Base-by-base conservation (phyloP, 768 basidiomycete species). In the Tylopilus subfusipes region DNA sequence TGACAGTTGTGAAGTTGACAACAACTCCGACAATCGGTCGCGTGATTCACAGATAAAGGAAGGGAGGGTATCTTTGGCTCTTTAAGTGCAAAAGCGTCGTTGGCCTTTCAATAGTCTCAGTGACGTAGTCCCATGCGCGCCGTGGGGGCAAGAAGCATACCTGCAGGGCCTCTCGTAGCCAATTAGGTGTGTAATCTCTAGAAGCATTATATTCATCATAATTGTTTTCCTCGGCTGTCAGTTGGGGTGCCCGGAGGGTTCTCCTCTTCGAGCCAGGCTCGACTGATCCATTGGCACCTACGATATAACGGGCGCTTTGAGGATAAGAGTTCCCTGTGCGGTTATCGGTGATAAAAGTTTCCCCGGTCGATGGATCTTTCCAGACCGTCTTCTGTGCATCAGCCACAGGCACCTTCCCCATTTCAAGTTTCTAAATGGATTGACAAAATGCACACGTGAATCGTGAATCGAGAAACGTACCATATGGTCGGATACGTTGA, bases 291-390 rank as follows among this genome's bases (percentile, higher is more conserved):
- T 57, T 48, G 40, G 38, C 38, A 34, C 33, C 51, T 33, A 53
- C 47, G 50, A 24, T 30, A 49, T 38, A 60, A 54, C 38, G 56
- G 33, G 57, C 57, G 24, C 59, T 56, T 56, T 68, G 71, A 29
- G 70, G 71, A 67, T 76, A 76, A 9, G 86, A 90, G 65, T 89
- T 83, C 11, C 88, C 88, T 11, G 86, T 89, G 48, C 82, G 76
- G n/a, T 68, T 64, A 63, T 93, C 82, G 16, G 91, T 71, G n/a
- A 80, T 53, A 63, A 84, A 86, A 3, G 67, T 70, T 64, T 83
- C 73, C 14, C 81, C 78, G 5, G 84, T 87, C 14, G 60, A 68
- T n/a, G 82, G 79, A 72, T 93, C 87, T 29, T 71, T 78, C 87
- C 88, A 89, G 21, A 71, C 33, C 13, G 27, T 46, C 53, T 53